A percentile compares a stretch with the other conserved stretches of the same genome.
Evolutionary conservation across 139 green algal genomes (phyloP).

Genomic region (Chlorella sp.): DNA sequence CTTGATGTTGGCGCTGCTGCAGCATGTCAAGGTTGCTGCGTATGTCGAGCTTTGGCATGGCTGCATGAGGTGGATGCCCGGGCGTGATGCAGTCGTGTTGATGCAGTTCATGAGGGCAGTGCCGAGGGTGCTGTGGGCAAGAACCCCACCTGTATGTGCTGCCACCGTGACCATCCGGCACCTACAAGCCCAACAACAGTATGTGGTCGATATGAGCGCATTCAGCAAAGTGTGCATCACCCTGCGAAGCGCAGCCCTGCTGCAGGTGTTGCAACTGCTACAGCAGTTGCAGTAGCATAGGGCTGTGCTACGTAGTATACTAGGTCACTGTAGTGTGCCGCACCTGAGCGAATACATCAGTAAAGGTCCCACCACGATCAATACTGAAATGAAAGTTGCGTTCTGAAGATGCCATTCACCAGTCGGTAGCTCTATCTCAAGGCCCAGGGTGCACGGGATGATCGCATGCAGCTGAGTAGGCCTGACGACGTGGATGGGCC

Average conservation of each 20-base stretch:
- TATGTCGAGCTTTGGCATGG: not conserved
- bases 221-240: not conserved
- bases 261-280: not conserved
- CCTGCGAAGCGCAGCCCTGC: not conserved
- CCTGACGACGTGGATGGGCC: too few relatives aligned
- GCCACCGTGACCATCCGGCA: not conserved
- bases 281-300: not conserved
- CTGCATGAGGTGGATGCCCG: not conserved
- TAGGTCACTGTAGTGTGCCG: not conserved
- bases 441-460: too few relatives aligned
- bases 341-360: constrained; percentile 92
- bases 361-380: constrained; percentile 96
- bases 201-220: not conserved
- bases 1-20: not conserved
- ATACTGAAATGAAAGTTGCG: constrained; percentile 78
- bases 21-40: not conserved
- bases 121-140: too few relatives aligned
- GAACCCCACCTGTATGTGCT: too few relatives aligned
- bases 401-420: too few relatives aligned
- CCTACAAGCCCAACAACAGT: not conserved
- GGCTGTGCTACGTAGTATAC: not conserved
- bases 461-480: too few relatives aligned
- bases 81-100: too few relatives aligned
- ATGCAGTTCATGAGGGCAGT: too few relatives aligned
- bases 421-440: too few relatives aligned